These are phyloP conservation scores for Solanum piurae DNA, from an alignment of 257 asterid genomes.

Conservation along the genomic window DNA sequence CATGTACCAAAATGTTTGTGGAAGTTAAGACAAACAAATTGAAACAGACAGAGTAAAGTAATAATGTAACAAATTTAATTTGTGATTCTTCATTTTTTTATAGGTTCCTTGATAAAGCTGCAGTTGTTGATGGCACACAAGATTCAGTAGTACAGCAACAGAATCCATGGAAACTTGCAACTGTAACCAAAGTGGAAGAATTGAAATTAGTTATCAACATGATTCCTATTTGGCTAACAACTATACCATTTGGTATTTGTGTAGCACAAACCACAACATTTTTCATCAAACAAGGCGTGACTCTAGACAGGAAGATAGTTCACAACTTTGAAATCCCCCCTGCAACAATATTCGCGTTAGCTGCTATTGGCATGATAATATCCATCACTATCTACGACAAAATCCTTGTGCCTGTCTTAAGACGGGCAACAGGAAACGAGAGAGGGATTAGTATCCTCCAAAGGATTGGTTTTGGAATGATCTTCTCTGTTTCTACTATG, in stretches of 20 bases:
- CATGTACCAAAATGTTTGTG: neutral
- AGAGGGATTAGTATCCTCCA: slow-evolving; percentile 57
- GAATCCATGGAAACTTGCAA: neutral
- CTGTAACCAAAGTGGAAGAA: slow-evolving; percentile 43
- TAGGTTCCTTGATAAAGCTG: slow-evolving; percentile 87
- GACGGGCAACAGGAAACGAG: slow-evolving; percentile 45
- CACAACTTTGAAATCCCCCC: slow-evolving; percentile 48
- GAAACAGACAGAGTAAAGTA: neutral
- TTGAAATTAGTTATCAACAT: slow-evolving; percentile 46
- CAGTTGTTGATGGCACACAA: slow-evolving; percentile 28
- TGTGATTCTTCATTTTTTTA: neutral
- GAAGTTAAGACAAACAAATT: neutral
- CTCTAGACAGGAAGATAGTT: slow-evolving; percentile 18
- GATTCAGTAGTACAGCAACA: neutral
- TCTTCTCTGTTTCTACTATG: slow-evolving; percentile 45
- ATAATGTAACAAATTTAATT: neutral
- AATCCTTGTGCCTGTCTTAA: slow-evolving; percentile 48
- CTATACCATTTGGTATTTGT: slow-evolving; percentile 53
- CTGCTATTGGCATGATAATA: slow-evolving; percentile 66
- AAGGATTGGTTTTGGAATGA: slow-evolving; percentile 75
- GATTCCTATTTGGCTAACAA: slow-evolving; percentile 74
- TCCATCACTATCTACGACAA: slow-evolving; percentile 49
- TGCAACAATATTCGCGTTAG: slow-evolving; percentile 46
- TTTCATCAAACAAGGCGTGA: slow-evolving; percentile 55
- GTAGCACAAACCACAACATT: slow-evolving; percentile 45